These are phyloP conservation scores for Stephanodiscus minutulus DNA, from an alignment of 108 stramenopile species.

Conservation along the genomic window DNA sequence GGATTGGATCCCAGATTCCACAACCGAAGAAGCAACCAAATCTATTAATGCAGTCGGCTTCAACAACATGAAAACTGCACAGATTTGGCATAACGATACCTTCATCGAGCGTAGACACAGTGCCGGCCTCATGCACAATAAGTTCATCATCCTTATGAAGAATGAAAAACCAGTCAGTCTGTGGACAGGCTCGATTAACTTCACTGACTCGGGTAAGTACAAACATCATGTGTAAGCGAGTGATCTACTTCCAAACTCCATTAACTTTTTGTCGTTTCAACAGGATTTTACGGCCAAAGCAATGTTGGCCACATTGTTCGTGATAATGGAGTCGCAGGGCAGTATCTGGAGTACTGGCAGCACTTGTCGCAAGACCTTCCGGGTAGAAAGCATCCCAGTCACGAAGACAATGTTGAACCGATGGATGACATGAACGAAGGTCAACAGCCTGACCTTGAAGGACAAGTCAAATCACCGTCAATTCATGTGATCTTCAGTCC, in stretches of 20 bases:
- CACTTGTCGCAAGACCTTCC: slow-evolving; percentile 29
- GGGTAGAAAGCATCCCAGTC: slow-evolving; percentile 20
- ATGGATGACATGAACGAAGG: slow-evolving; percentile 38
- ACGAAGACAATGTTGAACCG: slow-evolving; percentile 18
- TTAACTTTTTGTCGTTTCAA: neutral
- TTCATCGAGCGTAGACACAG: slow-evolving; percentile 48
- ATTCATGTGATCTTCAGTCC: slow-evolving; percentile 44
- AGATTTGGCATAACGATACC: slow-evolving; percentile 41
- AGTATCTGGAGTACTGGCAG: slow-evolving; percentile 36
- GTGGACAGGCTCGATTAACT: slow-evolving; percentile 45
- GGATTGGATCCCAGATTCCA: slow-evolving; percentile 41
- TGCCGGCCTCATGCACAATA: slow-evolving; percentile 47
- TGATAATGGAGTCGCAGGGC: slow-evolving; percentile 25
- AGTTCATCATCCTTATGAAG: slow-evolving; percentile 41
- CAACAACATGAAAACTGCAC: slow-evolving; percentile 22
- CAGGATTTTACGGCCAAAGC: slow-evolving; percentile 13
- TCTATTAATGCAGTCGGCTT: slow-evolving; percentile 39
- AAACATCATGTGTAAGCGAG: slow-evolving; percentile 11
- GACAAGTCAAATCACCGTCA: slow-evolving; percentile 12
- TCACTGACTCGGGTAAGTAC: slow-evolving; percentile 29
- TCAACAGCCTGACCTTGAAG: slow-evolving; percentile 29
- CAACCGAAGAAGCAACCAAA: slow-evolving; percentile 22
- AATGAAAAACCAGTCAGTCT: slow-evolving; percentile 20
- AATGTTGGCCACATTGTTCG: slow-evolving; percentile 47
- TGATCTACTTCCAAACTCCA: neutral